Evolutionary conservation across 495 filamentous ascomycete genomes (phyloP).

Genomic region (Podospora australis): DNA sequence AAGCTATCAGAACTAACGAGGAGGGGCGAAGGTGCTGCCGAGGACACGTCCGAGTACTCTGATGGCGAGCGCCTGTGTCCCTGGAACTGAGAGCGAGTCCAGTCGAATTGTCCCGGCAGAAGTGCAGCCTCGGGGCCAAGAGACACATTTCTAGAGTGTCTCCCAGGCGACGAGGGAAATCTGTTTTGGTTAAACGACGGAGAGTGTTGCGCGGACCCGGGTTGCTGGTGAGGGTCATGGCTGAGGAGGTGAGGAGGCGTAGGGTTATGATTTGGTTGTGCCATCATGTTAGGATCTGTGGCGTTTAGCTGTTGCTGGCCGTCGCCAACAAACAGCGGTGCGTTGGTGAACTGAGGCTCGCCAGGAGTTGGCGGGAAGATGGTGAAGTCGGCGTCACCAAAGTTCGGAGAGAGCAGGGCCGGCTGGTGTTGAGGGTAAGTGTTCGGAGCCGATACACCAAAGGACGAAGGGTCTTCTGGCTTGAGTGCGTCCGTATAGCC

Average conservation of each 20-base stretch:
- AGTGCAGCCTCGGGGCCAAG: slow-evolving; percentile 73
- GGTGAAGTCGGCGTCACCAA: slow-evolving; percentile 46
- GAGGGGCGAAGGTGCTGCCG: slow-evolving; percentile 73
- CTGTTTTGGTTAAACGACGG: slow-evolving; percentile 52
- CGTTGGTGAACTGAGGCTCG: slow-evolving; percentile 41
- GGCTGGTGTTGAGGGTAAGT: slow-evolving; percentile 23
- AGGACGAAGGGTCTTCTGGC: slow-evolving; percentile 27
- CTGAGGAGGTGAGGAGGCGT: slow-evolving; percentile 67
- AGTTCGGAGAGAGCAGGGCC: slow-evolving; percentile 34
- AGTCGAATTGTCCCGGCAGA: slow-evolving; percentile 60
- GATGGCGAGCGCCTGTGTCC: slow-evolving; percentile 77
- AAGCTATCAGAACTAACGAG: slow-evolving; percentile 72
- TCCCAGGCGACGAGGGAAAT: slow-evolving; percentile 46
- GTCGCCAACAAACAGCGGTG: slow-evolving; percentile 43
- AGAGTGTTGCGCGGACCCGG: slow-evolving; percentile 50
- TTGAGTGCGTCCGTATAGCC: slow-evolving; percentile 33
- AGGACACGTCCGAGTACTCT: slow-evolving; percentile 82
- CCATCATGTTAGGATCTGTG: slow-evolving; percentile 59
- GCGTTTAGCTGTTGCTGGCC: slow-evolving; percentile 51
- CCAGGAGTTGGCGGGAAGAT: slow-evolving; percentile 39
- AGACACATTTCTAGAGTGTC: slow-evolving; percentile 72
- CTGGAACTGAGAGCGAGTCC: slow-evolving; percentile 67
- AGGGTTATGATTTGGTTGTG: slow-evolving; percentile 52
- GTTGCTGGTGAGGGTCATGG: slow-evolving; percentile 47
- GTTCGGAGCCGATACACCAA: slow-evolving; percentile 18